Percentiles rank a stretch among this genome's conserved stretches.
Evolutionary conservation across 306 rosid species (phyloP).

Genomic region (Arachis stenosperma): DNA sequence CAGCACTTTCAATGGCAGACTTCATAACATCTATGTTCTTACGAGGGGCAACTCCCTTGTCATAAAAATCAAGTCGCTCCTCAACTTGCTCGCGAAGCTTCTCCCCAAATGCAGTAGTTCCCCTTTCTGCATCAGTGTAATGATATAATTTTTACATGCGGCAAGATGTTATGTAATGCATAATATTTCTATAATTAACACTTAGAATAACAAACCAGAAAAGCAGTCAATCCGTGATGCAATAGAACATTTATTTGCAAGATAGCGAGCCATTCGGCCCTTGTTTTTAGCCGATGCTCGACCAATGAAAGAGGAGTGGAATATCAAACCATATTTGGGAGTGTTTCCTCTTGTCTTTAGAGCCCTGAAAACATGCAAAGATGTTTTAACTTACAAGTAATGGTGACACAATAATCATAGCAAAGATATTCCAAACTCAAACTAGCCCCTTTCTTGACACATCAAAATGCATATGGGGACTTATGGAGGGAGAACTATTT

Average conservation of each 20-base stretch:
- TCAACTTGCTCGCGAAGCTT: conserved; percentile 84
- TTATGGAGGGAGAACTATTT: no score
- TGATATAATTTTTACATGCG: neutral
- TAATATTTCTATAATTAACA: neutral
- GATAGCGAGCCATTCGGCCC: conserved; percentile 92
- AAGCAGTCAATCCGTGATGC: conserved; percentile 89
- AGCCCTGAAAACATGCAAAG: conserved; percentile 58
- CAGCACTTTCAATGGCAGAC: conserved; percentile 71
- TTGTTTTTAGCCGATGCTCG: conserved; percentile 79
- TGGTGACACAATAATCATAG: neutral
- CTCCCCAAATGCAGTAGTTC: conserved; percentile 67
- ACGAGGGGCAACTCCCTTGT: conserved; percentile 91
- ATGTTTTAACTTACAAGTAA: neutral
- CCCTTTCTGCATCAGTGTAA: conserved; percentile 48
- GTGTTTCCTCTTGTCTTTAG: conserved; percentile 86
- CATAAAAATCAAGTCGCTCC: conserved; percentile 87
- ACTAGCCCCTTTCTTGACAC: neutral
- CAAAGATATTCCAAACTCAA: neutral
- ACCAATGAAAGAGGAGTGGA: conserved; percentile 75
- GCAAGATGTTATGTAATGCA: neutral
- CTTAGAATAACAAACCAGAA: conserved; percentile 51
- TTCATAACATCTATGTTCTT: conserved; percentile 89
- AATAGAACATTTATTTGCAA: conserved; percentile 87
- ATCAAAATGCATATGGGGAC: no score
- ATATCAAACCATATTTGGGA: conserved; percentile 83